Conservation (phyloP, 2,329 filamentous ascomycete genomes). For the Colletotrichum acutatum region DNA sequence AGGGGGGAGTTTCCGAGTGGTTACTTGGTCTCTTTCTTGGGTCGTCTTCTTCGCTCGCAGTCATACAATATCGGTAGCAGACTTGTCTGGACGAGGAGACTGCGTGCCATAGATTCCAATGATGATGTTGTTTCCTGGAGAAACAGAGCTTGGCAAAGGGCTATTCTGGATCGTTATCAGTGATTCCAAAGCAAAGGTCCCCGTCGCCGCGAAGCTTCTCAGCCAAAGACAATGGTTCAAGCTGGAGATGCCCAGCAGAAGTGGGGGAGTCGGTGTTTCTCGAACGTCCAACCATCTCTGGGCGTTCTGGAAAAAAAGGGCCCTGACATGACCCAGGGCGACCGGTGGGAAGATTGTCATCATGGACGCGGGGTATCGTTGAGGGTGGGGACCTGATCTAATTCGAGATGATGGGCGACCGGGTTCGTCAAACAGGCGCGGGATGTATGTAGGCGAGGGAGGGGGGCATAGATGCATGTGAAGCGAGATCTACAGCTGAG, state of each 20-base stretch:
- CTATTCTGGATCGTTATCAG: not conserved
- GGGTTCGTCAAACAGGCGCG: conserved; percentile 21
- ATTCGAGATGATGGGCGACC: conserved; percentile 33
- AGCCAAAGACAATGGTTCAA: not conserved
- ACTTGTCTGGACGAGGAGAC: conserved; percentile 20
- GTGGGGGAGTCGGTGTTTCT: conserved; percentile 16
- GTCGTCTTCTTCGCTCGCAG: not conserved
- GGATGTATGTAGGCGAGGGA: conserved; percentile 23
- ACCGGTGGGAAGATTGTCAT: not conserved
- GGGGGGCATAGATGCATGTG: not conserved
- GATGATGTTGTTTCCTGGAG: not conserved
- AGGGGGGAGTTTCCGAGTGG: not conserved
- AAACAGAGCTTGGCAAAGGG: not conserved
- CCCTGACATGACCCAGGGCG: not conserved
- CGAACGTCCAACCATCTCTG: not conserved
- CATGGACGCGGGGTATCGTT: conserved; percentile 22
- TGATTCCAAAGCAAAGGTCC: not conserved
- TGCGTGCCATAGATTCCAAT: not conserved
- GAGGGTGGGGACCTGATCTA: conserved; percentile 22
- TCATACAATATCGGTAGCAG: conserved; percentile 23
- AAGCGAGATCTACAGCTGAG: conserved; percentile 24
- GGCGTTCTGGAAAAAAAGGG: not conserved
- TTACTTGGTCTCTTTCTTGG: not conserved
- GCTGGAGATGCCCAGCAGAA: conserved; percentile 4
- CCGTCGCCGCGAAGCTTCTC: conserved; percentile 14